Evolutionary conservation across 2,329 filamentous ascomycete genomes (phyloP).

Genomic region (Colletotrichum lupini): DNA sequence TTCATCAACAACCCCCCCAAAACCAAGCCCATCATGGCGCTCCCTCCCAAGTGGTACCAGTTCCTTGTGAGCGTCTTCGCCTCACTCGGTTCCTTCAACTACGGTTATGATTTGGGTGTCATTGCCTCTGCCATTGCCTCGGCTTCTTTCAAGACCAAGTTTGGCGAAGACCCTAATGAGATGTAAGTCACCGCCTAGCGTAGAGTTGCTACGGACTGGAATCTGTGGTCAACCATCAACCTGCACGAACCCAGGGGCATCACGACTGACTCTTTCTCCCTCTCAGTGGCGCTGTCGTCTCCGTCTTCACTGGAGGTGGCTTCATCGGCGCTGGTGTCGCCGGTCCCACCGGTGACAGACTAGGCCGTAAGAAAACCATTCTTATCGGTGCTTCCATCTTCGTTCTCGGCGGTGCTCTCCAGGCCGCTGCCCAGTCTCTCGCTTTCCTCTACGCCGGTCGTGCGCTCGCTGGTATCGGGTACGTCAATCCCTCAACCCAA

Average conservation of each 20-base stretch:
- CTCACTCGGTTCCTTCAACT: conserved; percentile 65
- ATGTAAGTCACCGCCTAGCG: conserved; percentile 43
- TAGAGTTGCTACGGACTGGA: not conserved
- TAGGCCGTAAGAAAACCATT: conserved; percentile 80
- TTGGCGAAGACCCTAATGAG: conserved; percentile 49
- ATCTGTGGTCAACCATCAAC: not conserved
- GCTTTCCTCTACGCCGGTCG: conserved; percentile 77
- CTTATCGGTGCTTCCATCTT: conserved; percentile 78
- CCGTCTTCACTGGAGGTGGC: conserved; percentile 81
- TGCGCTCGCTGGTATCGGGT: conserved; percentile 72
- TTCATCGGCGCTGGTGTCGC: conserved; percentile 76
- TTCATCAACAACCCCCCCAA: not conserved
- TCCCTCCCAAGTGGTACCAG: conserved; percentile 59
- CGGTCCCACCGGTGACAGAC: conserved; percentile 70
- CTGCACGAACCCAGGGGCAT: not conserved
- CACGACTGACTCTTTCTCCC: not conserved
- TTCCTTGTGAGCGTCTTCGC: conserved; percentile 66
- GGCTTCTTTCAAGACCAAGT: conserved; percentile 53
- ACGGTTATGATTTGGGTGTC: conserved; percentile 66
- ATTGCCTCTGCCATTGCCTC: conserved; percentile 64
- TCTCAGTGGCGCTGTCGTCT: conserved; percentile 75
- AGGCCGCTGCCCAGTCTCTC: conserved; percentile 72
- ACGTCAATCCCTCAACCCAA: not conserved
- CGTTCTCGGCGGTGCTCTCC: conserved; percentile 76
- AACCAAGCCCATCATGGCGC: conserved; percentile 47